phyloP scores from a whole-genome alignment of 805 yeast species.

The Saturnispora silvae region DNA sequence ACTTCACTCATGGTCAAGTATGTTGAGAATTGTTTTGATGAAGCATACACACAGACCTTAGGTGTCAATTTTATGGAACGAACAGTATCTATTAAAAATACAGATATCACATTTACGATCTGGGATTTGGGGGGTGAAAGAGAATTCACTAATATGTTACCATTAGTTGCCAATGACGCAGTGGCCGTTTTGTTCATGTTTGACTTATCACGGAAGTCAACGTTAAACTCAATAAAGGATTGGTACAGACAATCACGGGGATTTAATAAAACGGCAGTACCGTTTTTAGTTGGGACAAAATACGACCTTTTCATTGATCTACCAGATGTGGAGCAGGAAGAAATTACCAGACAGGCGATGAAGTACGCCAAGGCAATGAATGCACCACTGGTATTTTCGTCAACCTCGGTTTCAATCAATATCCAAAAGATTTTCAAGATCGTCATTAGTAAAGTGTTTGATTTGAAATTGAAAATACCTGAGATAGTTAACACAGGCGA shows the following conservation, averaged over 20 bases:
- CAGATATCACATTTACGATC: slow-evolving; percentile 80
- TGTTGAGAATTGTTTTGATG: slow-evolving; percentile 90
- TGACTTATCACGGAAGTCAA: slow-evolving; percentile 78
- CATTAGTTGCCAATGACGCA: slow-evolving; percentile 84
- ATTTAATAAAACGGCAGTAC: slow-evolving; percentile 81
- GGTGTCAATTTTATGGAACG: slow-evolving; percentile 96
- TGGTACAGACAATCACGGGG: slow-evolving; percentile 93
- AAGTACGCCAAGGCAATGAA: slow-evolving; percentile 84
- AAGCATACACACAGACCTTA: slow-evolving; percentile 82
- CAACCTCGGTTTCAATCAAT: slow-evolving; percentile 85
- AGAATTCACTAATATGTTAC: slow-evolving; percentile 91
- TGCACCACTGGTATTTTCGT: slow-evolving; percentile 74
- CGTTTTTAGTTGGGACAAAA: slow-evolving; percentile 86
- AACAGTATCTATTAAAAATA: slow-evolving; percentile 69
- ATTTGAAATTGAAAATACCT: slow-evolving; percentile 68
- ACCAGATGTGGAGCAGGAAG: slow-evolving; percentile 71
- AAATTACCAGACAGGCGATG: slow-evolving; percentile 72
- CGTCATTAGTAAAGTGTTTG: slow-evolving; percentile 83
- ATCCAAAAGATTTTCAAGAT: slow-evolving; percentile 90
- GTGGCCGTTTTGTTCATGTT: slow-evolving; percentile 85
- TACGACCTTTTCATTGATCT: slow-evolving; percentile 78
- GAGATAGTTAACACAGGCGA: slow-evolving; percentile 85
- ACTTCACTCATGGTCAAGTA: slow-evolving; percentile 94
- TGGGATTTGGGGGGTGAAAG: slow-evolving; percentile 97
- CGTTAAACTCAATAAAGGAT: slow-evolving; percentile 79